These are phyloP conservation scores for Mortierella sp. DNA, from an alignment of 371 early-diverging fungal species.

Conservation along the genomic window DNA sequence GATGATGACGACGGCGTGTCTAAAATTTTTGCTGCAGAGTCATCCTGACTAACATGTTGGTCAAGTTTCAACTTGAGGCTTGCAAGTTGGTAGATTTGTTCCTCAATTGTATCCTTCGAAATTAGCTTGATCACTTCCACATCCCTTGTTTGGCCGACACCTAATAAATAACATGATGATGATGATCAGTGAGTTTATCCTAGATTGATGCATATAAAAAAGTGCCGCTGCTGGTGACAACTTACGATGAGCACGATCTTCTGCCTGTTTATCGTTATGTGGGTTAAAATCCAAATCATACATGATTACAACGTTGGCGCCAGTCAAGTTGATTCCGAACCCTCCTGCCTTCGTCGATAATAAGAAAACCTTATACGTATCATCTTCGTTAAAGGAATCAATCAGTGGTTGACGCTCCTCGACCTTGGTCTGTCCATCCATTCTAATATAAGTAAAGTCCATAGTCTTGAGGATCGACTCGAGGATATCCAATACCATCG, in stretches of 20 bases:
- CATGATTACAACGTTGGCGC: constrained; percentile 91
- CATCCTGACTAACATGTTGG: constrained; percentile 65
- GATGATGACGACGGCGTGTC: constrained; percentile 5
- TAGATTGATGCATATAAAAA: not conserved
- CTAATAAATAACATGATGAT: constrained; percentile 43
- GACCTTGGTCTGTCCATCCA: constrained; percentile 78
- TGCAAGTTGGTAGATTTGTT: constrained; percentile 78
- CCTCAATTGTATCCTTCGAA: constrained; percentile 80
- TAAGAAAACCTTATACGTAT: constrained; percentile 77
- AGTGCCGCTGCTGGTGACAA: not conserved
- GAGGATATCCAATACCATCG: constrained; percentile 75
- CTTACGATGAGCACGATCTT: constrained; percentile 90
- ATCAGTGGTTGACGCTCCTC: constrained; percentile 81
- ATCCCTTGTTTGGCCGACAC: constrained; percentile 91
- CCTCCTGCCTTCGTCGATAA: constrained; percentile 95
- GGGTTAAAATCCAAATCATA: constrained; percentile 97
- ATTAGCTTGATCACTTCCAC: constrained; percentile 86
- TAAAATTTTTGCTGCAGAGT: not conserved
- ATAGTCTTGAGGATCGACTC: constrained; percentile 66
- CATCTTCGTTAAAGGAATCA: constrained; percentile 79
- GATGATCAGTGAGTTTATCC: not conserved
- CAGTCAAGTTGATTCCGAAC: constrained; percentile 91
- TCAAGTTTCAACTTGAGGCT: constrained; percentile 84
- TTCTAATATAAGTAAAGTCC: constrained; percentile 62
- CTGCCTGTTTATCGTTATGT: constrained; percentile 96